These are phyloP conservation scores for Naganishia vishniacii DNA, from an alignment of 768 basidiomycete species.

Conservation along the genomic window DNA sequence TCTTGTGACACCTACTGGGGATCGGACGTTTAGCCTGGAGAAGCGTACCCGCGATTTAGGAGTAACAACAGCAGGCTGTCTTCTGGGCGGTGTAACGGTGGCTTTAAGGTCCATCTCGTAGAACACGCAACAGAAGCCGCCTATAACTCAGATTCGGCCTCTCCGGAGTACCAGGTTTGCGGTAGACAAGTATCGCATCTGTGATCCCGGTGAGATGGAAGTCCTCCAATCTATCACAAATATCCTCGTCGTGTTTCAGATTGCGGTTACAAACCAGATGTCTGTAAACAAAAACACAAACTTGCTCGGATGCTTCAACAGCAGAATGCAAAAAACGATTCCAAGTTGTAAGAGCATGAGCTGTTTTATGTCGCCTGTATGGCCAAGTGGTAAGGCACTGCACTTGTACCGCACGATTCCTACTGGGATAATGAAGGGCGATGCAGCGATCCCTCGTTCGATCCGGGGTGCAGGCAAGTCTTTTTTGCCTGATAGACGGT, in stretches of 20 bases:
- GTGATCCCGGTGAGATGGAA: too few relatives aligned
- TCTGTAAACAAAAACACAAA: too few relatives aligned
- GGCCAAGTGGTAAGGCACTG: slow-evolving; percentile 1
- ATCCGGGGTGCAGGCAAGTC: neutral
- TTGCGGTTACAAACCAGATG: too few relatives aligned
- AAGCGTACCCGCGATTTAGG: neutral
- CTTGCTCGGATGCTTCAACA: too few relatives aligned
- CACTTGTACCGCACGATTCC: neutral
- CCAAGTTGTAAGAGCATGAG: too few relatives aligned
- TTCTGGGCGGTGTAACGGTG: neutral
- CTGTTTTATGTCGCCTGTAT: neutral
- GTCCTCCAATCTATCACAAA: too few relatives aligned
- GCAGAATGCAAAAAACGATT: too few relatives aligned
- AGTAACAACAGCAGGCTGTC: neutral
- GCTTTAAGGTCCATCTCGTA: too few relatives aligned
- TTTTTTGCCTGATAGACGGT: neutral
- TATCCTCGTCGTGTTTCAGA: neutral
- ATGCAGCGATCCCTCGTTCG: slow-evolving; percentile 4
- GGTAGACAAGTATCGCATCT: too few relatives aligned
- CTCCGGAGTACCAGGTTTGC: too few relatives aligned
- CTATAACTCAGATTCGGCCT: too few relatives aligned
- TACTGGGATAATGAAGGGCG: neutral
- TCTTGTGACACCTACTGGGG: neutral
- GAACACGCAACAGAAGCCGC: too few relatives aligned
- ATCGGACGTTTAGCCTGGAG: neutral